phyloP scores from a whole-genome alignment of 2,329 filamentous ascomycete genomes.

The Penicillium sp. region DNA sequence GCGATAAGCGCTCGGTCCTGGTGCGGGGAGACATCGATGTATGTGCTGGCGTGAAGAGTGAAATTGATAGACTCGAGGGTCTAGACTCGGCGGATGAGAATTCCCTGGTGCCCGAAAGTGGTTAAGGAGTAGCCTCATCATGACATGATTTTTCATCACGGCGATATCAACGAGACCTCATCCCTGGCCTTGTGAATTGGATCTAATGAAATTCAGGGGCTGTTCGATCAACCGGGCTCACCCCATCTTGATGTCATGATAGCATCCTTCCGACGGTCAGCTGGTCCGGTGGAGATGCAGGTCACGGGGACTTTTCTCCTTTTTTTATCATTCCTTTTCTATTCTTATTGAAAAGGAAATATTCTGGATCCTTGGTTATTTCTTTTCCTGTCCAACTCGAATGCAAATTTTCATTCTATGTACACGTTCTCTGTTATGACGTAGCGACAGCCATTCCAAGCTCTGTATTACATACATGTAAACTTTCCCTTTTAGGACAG shows the following conservation, averaged over 20 bases:
- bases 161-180: too few relatives aligned
- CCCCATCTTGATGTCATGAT: conserved; percentile 4
- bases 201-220: too few relatives aligned
- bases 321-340: too few relatives aligned
- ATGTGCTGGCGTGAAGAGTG: background rate
- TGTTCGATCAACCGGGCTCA: too few relatives aligned
- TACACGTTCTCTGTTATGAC: too few relatives aligned
- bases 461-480: background rate
- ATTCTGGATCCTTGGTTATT: too few relatives aligned
- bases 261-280: conserved; percentile 1
- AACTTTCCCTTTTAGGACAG: conserved; percentile 3
- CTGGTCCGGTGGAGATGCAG: conserved; percentile 1
- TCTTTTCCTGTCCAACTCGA: too few relatives aligned
- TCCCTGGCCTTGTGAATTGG: too few relatives aligned
- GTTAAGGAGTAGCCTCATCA: conserved; percentile 11
- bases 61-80: background rate
- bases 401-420: too few relatives aligned
- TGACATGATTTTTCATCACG: conserved; percentile 20
- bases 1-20: conserved; percentile 21
- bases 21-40: background rate
- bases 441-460: too few relatives aligned
- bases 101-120: background rate
- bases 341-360: too few relatives aligned
- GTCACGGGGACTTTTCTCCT: conserved; percentile 3
- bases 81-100: conserved; percentile 5